These are phyloP conservation scores for Grifola frondosa DNA, from an alignment of 1,284 basidiomycete species.

Conservation along the genomic window DNA sequence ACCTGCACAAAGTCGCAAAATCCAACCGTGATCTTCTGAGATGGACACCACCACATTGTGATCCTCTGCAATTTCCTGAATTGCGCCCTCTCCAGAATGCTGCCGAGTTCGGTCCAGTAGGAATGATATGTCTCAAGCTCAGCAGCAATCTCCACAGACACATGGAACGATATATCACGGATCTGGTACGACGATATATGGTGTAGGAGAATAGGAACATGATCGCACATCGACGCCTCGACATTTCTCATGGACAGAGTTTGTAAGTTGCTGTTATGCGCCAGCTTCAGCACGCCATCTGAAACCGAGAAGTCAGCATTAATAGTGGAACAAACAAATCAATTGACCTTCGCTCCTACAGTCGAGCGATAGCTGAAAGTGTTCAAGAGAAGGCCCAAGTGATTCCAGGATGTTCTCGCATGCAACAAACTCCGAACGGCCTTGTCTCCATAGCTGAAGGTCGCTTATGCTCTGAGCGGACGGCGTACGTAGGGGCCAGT, in stretches of 20 bases:
- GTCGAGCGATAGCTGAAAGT: constrained; percentile 12
- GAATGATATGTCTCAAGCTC: too few relatives aligned
- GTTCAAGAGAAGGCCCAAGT: constrained; percentile 7
- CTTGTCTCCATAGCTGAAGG: constrained; percentile 7
- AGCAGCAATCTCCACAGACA: too few relatives aligned
- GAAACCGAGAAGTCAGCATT: neutral
- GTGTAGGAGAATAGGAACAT: constrained; percentile 4
- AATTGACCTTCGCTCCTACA: constrained; percentile 9
- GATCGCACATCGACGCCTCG: neutral
- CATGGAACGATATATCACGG: too few relatives aligned
- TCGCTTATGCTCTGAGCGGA: constrained; percentile 11
- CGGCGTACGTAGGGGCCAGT: constrained; percentile 11
- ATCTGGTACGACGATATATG: too few relatives aligned
- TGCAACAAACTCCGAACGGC: constrained; percentile 2
- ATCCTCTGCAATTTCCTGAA: too few relatives aligned
- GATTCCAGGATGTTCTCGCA: too few relatives aligned
- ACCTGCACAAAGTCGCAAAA: too few relatives aligned
- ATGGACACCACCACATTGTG: too few relatives aligned
- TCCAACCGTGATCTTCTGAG: too few relatives aligned
- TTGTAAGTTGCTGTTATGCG: constrained; percentile 7
- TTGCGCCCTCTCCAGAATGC: too few relatives aligned
- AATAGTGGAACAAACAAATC: neutral
- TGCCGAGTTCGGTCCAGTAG: too few relatives aligned
- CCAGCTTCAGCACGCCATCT: constrained; percentile 8
- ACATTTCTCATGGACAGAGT: constrained; percentile 12